A percentile compares a stretch with the other conserved stretches of the same genome.
These are phyloP conservation scores for Dunaliella sp. DNA, from an alignment of 139 green algal species.

Conservation along the genomic window DNA sequence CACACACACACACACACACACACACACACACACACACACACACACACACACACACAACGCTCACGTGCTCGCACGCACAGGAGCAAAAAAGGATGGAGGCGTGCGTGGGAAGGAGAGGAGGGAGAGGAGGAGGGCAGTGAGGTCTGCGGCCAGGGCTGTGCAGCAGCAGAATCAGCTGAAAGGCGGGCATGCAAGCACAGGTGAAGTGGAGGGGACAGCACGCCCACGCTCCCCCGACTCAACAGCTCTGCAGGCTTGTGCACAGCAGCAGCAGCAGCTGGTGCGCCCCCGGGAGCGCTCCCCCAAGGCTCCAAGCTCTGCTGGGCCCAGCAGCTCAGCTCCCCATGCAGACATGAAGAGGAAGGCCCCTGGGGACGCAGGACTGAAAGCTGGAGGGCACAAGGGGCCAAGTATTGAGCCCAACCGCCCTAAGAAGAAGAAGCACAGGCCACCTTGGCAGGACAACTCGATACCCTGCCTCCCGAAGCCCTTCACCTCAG, in stretches of 20 bases:
- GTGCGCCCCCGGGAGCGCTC: neutral
- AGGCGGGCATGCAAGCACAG: neutral
- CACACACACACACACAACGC: too few species aligned
- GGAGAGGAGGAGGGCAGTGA: neutral
- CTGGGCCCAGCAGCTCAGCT: neutral
- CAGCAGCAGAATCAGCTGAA: neutral
- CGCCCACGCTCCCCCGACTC: neutral
- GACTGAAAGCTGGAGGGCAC: neutral
- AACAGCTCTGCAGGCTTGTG: neutral
- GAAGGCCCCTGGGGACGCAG: neutral
- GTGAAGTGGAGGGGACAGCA: neutral
- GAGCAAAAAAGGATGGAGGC: neutral
- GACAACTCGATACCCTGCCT: neutral
- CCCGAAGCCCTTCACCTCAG: neutral
- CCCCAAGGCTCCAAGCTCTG: neutral
- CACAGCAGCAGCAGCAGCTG: neutral
- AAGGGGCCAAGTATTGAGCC: neutral
- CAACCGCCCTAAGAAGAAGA: neutral
- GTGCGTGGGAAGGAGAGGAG: neutral
- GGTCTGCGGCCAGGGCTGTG: neutral
- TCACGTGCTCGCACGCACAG: too few species aligned
- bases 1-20: too few species aligned
- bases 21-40: too few species aligned
- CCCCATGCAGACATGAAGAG: neutral
- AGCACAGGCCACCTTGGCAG: neutral